Evolutionary conservation across 2,329 filamentous ascomycete genomes (phyloP).

Genomic region (Kalaharituber pfeilii): DNA sequence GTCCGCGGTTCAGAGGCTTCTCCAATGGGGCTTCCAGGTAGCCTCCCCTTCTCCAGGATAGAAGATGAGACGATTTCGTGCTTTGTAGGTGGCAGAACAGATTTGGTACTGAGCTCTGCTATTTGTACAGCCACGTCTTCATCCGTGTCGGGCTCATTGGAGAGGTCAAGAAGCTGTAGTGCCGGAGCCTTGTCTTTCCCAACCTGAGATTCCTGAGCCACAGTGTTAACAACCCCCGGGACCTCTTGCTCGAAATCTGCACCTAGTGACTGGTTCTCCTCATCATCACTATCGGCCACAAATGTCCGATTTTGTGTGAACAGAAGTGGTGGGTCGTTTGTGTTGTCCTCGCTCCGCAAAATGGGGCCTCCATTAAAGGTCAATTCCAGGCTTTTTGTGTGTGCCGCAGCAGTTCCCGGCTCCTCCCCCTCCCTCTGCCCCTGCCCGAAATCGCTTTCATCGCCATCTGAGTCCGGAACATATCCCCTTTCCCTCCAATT

Average conservation of each 20-base stretch:
- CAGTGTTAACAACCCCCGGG: neutral
- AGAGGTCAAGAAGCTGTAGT: too few species aligned
- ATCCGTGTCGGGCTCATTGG: neutral
- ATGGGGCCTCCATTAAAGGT: too few species aligned
- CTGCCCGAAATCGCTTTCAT: slow-evolving; percentile 17
- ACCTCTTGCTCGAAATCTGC: neutral
- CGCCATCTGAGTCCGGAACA: slow-evolving; percentile 22
- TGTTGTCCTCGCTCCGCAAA: too few species aligned
- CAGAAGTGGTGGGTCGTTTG: too few species aligned
- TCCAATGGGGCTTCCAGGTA: neutral
- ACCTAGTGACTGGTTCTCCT: too few species aligned
- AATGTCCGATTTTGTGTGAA: too few species aligned
- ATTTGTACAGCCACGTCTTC: neutral
- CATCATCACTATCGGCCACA: too few species aligned
- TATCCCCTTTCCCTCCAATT: slow-evolving; percentile 20
- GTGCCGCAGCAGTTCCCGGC: too few species aligned
- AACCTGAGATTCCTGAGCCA: neutral
- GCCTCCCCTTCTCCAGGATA: neutral
- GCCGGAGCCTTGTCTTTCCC: neutral
- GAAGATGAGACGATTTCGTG: too few species aligned
- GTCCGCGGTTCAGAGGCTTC: neutral
- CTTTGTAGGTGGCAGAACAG: too few species aligned
- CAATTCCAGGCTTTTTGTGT: too few species aligned
- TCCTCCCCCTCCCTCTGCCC: slow-evolving; percentile 10
- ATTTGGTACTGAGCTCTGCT: too few species aligned